Percentiles rank a stretch among this genome's conserved stretches.
phyloP scores from a whole-genome alignment of 2,329 filamentous ascomycete species.

The Magnaporthiopsis rhizophila region DNA sequence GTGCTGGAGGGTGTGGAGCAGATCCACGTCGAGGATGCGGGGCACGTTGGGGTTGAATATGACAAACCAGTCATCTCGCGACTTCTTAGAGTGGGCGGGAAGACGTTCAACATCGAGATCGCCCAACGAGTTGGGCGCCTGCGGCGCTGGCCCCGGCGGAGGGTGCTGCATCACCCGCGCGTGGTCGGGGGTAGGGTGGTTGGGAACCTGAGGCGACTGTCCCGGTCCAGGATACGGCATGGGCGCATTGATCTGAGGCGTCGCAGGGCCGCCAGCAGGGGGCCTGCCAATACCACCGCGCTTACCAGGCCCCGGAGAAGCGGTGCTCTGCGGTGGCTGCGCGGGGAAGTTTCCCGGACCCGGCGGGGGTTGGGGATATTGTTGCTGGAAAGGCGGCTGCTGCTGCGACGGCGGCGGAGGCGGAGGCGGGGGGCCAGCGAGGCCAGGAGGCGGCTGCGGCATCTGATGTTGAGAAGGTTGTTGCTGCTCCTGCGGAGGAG shows the following conservation, averaged over 20 bases:
- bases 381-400: conserved; percentile 64
- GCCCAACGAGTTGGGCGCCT: conserved; percentile 53
- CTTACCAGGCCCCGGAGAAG: conserved; percentile 78
- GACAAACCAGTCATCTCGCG: conserved; percentile 87
- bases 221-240: conserved; percentile 77
- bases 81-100: conserved; percentile 80
- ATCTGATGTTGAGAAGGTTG: conserved; percentile 51
- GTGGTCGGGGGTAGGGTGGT: conserved; percentile 72
- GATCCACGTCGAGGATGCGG: conserved; percentile 83
- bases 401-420: conserved; percentile 55
- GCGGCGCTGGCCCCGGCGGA: conserved; percentile 41
- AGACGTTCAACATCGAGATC: conserved; percentile 84
- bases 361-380: conserved; percentile 48
- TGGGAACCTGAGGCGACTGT: conserved; percentile 72
- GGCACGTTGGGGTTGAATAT: conserved; percentile 92
- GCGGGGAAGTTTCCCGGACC: conserved; percentile 65
- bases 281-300: conserved; percentile 60
- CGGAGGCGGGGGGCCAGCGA: conserved; percentile 49
- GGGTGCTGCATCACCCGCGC: conserved; percentile 36
- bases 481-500: conserved; percentile 54
- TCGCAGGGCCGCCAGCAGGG: conserved; percentile 63
- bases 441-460: conserved; percentile 67
- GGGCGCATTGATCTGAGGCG: conserved; percentile 84
- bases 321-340: conserved; percentile 75
- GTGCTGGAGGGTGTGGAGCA: conserved; percentile 87